A percentile compares a stretch with the other conserved stretches of the same genome.
Conservation (phyloP, 2,329 filamentous ascomycete species). For the Xylaria sp. region DNA sequence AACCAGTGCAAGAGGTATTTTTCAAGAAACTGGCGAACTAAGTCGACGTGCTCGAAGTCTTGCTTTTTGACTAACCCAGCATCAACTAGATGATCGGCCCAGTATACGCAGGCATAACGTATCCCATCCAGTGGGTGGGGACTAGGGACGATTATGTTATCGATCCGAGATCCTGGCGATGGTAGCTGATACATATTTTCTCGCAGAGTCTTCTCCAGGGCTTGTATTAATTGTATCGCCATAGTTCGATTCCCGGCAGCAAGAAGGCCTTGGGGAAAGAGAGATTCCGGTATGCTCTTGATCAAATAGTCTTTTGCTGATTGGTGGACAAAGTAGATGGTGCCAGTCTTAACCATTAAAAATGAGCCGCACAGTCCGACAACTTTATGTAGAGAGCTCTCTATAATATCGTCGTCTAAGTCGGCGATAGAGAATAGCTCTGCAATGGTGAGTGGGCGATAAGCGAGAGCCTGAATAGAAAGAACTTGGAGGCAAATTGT, state of each 20-base stretch:
- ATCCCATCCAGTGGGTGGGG: conserved; percentile 37
- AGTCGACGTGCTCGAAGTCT: not conserved
- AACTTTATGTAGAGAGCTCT: conserved; percentile 34
- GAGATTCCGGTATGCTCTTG: conserved; percentile 25
- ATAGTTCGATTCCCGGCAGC: conserved; percentile 40
- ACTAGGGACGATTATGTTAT: conserved; percentile 29
- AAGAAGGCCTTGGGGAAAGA: conserved; percentile 40
- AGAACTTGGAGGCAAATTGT: conserved; percentile 45
- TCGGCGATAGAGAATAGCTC: not conserved
- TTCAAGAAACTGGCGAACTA: conserved; percentile 40
- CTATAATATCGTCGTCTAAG: conserved; percentile 42
- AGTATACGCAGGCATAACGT: conserved; percentile 44
- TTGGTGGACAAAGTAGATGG: conserved; percentile 48
- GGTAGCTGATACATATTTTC: conserved; percentile 46
- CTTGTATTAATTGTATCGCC: conserved; percentile 43
- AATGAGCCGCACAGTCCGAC: conserved; percentile 48
- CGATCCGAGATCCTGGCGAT: conserved; percentile 31
- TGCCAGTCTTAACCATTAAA: conserved; percentile 40
- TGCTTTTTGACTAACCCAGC: conserved; percentile 28
- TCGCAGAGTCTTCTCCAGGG: conserved; percentile 38
- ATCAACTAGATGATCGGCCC: conserved; percentile 42
- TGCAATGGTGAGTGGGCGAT: conserved; percentile 43
- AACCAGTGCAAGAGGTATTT: conserved; percentile 51
- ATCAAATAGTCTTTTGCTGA: conserved; percentile 51
- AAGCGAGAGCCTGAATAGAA: conserved; percentile 36